Conservation (phyloP, 345 rosid species). For the Salix viminalis region DNA sequence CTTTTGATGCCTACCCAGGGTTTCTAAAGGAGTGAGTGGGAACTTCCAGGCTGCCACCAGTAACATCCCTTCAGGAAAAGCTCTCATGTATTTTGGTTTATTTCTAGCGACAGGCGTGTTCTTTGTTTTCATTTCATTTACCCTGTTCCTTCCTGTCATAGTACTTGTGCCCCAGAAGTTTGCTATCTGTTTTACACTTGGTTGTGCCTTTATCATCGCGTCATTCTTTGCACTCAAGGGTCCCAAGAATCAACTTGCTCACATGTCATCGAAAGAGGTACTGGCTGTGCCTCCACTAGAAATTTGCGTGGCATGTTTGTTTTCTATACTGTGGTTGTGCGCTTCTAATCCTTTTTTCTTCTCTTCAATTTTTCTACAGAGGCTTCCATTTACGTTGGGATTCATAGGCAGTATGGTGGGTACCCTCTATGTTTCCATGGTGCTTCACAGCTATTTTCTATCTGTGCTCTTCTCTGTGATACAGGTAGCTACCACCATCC, state of each 20-base stretch:
- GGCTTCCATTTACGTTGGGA: conserved; percentile 83
- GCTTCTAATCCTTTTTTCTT: neutral
- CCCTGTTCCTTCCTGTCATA: conserved; percentile 90
- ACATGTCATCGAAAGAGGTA: conserved; percentile 92
- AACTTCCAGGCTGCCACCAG: conserved; percentile 84
- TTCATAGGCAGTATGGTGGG: conserved; percentile 86
- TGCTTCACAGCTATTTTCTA: conserved; percentile 89
- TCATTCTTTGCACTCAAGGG: conserved; percentile 92
- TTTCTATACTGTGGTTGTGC: neutral
- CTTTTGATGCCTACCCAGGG: conserved; percentile 38
- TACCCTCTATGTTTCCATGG: conserved; percentile 88
- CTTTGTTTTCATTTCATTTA: conserved; percentile 76
- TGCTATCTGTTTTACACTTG: conserved; percentile 86
- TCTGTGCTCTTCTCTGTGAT: conserved; percentile 85
- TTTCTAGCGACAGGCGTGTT: conserved; percentile 75
- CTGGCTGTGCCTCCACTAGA: neutral
- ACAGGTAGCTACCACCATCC: conserved; percentile 46
- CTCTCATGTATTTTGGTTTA: conserved; percentile 81
- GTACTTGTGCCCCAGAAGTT: conserved; percentile 94
- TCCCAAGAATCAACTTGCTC: conserved; percentile 65
- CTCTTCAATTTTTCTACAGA: conserved; percentile 43
- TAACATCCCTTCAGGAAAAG: conserved; percentile 81
- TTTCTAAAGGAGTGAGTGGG: conserved; percentile 88
- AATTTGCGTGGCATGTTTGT: neutral
- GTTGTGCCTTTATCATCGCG: conserved; percentile 76